These are phyloP conservation scores for Papilionanthe hybrid DNA, from an alignment of 116 monocot genomes.

Conservation along the genomic window DNA sequence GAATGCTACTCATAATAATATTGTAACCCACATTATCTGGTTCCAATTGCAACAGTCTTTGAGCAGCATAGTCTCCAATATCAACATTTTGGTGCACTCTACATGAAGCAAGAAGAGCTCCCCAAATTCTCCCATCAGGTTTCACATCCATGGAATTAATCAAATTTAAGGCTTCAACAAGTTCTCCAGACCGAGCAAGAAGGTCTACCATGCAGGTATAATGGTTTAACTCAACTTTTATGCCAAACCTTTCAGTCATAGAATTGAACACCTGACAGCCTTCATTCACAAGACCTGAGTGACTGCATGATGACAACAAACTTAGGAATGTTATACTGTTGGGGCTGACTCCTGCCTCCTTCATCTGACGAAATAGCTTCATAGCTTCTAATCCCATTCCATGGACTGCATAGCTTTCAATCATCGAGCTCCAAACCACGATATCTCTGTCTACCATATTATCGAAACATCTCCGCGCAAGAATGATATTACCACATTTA, in stretches of 20 bases:
- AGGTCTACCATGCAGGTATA: constrained; percentile 54
- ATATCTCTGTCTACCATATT: constrained; percentile 28
- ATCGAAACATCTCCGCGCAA: constrained; percentile 32
- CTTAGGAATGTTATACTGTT: constrained; percentile 39
- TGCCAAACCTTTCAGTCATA: constrained; percentile 20
- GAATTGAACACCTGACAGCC: constrained; percentile 25
- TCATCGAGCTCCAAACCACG: constrained; percentile 38
- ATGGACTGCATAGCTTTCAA: constrained; percentile 37
- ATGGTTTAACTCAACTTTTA: constrained; percentile 29
- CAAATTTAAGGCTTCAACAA: constrained; percentile 28
- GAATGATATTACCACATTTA: constrained; percentile 27
- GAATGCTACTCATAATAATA: constrained; percentile 32
- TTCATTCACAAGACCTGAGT: constrained; percentile 31
- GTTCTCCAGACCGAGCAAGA: constrained; percentile 33
- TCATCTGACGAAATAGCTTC: constrained; percentile 27
- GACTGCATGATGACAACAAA: constrained; percentile 37
- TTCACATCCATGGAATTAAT: constrained; percentile 29
- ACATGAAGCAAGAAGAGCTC: constrained; percentile 41
- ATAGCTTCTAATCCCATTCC: constrained; percentile 37
- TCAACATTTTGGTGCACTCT: constrained; percentile 13
- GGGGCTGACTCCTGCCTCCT: constrained; percentile 28
- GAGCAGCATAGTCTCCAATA: constrained; percentile 32
- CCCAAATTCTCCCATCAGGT: constrained; percentile 44
- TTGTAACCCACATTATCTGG: constrained; percentile 46
- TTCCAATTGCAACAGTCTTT: constrained; percentile 33